These are phyloP conservation scores for Mariannaea sp. DNA, from an alignment of 2,329 filamentous ascomycete species.

Conservation along the genomic window DNA sequence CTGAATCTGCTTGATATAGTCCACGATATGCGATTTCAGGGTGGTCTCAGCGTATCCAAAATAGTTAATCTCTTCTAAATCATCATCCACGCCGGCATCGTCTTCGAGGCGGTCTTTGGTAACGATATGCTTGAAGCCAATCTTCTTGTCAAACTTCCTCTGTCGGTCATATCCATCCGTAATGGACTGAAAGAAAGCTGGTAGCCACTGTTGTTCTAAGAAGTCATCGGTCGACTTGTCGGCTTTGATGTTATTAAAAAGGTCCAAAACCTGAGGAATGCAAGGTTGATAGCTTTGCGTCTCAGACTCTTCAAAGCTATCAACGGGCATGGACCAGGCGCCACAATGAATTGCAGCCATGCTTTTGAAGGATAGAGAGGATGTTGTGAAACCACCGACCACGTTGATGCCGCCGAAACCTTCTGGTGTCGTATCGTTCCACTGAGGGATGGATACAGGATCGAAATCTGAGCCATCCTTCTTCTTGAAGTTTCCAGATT, in stretches of 20 bases:
- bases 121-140: slow-evolving; percentile 41
- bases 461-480: slow-evolving; percentile 33
- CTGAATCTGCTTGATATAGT: slow-evolving; percentile 38
- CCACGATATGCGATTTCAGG: slow-evolving; percentile 39
- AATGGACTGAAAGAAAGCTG: slow-evolving; percentile 44
- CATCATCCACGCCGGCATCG: slow-evolving; percentile 9
- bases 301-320: slow-evolving; percentile 50
- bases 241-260: slow-evolving; percentile 41
- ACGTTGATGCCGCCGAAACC: slow-evolving; percentile 48
- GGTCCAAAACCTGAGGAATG: slow-evolving; percentile 46
- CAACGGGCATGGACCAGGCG: slow-evolving; percentile 48
- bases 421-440: slow-evolving; percentile 18
- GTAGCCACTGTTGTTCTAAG: slow-evolving; percentile 39
- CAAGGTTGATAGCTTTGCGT: slow-evolving; percentile 52
- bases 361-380: slow-evolving; percentile 52
- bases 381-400: slow-evolving; percentile 47
- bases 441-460: slow-evolving; percentile 27
- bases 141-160: slow-evolving; percentile 39
- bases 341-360: slow-evolving; percentile 50
- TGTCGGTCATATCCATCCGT: slow-evolving; percentile 45
- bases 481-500: slow-evolving; percentile 12
- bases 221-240: slow-evolving; percentile 26
- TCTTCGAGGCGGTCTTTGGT: slow-evolving; percentile 37
- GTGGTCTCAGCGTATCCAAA: slow-evolving; percentile 43
- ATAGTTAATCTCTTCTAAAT: slow-evolving; percentile 39